Percentiles rank a stretch among this genome's conserved stretches.
These are phyloP conservation scores for Luzula sylvatica DNA, from an alignment of 176 grass and related monocot genomes.

Conservation along the genomic window DNA sequence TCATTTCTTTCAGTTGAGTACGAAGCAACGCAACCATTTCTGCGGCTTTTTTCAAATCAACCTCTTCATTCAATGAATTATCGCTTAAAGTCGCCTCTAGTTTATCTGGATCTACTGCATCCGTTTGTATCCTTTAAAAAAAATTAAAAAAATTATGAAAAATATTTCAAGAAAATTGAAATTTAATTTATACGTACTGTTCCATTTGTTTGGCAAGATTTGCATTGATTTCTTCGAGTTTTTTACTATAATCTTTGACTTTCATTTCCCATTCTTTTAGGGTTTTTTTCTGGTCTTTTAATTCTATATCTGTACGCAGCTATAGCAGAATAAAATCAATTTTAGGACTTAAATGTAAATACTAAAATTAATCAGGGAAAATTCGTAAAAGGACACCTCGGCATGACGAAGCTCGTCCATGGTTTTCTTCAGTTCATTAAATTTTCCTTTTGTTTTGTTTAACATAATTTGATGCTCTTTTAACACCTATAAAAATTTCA, in stretches of 20 bases:
- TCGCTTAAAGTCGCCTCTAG: constrained; percentile 60
- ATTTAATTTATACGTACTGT: constrained; percentile 46
- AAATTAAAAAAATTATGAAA: not conserved
- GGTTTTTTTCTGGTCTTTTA: constrained; percentile 69
- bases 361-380: not conserved
- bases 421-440: constrained; percentile 66
- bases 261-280: constrained; percentile 80
- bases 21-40: constrained; percentile 79
- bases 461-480: constrained; percentile 68
- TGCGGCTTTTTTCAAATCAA: constrained; percentile 69
- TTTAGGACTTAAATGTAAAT: no score
- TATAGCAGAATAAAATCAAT: constrained; percentile 26
- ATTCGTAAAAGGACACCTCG: constrained; percentile 45
- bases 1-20: constrained; percentile 86
- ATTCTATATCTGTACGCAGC: constrained; percentile 75
- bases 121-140: constrained; percentile 66
- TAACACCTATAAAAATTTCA: constrained; percentile 48
- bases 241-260: constrained; percentile 60
- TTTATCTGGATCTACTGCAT: constrained; percentile 82
- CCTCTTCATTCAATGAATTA: constrained; percentile 40
- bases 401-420: constrained; percentile 72
- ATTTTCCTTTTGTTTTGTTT: constrained; percentile 81
- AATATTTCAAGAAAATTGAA: not conserved
- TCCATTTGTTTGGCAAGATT: constrained; percentile 76
- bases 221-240: constrained; percentile 47